Evolutionary conservation across 1,284 basidiomycete genomes (phyloP).

Genomic region (Malassezia brasiliensis): DNA sequence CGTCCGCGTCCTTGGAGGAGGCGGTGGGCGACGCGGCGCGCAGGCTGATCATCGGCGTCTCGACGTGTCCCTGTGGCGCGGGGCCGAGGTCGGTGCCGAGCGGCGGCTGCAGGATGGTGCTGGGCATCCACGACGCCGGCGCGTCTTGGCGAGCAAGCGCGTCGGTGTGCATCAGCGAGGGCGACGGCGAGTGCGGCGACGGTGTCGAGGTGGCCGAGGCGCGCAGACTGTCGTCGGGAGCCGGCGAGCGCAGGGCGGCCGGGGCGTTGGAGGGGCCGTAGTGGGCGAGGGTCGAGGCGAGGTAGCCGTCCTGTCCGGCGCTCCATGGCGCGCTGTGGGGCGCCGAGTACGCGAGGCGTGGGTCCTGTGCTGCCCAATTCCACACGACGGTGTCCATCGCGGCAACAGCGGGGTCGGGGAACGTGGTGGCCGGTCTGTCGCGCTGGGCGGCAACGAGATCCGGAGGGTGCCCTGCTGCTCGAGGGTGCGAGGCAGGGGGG

Average conservation of each 20-base stretch:
- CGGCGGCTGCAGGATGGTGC: neutral
- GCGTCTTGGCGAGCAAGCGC: neutral
- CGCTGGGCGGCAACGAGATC: too few species aligned
- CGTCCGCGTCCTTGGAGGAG: neutral
- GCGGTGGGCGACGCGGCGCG: neutral
- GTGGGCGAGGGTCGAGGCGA: too few species aligned
- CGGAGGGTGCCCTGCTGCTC: too few species aligned
- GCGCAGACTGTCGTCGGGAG: too few species aligned
- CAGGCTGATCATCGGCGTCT: neutral
- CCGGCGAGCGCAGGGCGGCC: too few species aligned
- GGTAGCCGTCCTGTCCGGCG: too few species aligned
- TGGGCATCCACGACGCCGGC: neutral
- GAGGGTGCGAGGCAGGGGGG: too few species aligned
- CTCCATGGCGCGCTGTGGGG: neutral
- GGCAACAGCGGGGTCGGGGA: too few species aligned
- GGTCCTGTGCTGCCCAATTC: neutral
- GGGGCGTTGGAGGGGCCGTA: too few species aligned
- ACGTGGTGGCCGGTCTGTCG: too few species aligned
- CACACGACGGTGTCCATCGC: neutral
- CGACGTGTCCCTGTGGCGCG: neutral
- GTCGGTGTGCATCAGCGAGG: neutral
- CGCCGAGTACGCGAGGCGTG: neutral
- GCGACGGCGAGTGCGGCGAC: too few species aligned
- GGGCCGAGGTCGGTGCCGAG: neutral
- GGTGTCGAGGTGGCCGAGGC: too few species aligned